phyloP scores from a whole-genome alignment of 2,329 filamentous ascomycete species.

The Pseudogymnoascus sp. region DNA sequence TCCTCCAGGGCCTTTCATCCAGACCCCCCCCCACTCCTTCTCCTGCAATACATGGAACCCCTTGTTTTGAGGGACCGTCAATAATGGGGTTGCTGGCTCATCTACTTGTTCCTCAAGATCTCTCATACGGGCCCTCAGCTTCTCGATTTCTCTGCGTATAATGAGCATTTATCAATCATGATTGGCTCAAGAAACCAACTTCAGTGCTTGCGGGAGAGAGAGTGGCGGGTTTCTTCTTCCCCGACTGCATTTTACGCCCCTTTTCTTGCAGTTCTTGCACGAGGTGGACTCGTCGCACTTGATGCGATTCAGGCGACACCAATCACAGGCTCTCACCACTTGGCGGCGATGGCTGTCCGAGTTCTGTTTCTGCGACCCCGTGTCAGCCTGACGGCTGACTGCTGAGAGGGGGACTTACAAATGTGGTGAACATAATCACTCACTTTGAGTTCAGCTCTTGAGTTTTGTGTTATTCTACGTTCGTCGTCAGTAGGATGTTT shows the following conservation, averaged over 20 bases:
- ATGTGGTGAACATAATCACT: no score
- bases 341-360: conserved; percentile 17
- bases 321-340: conserved; percentile 31
- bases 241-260: conserved; percentile 31
- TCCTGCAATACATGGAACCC: conserved; percentile 9
- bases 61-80: neutral
- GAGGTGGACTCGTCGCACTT: conserved; percentile 35
- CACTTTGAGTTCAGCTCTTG: no score
- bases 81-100: neutral
- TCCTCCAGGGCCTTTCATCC: conserved; percentile 28
- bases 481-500: no score
- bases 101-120: conserved; percentile 22
- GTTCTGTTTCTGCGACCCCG: conserved; percentile 11
- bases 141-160: neutral
- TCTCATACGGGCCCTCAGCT: conserved; percentile 15
- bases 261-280: conserved; percentile 33
- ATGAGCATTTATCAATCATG: no score
- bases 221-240: conserved; percentile 26
- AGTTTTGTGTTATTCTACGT: no score
- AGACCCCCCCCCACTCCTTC: conserved; percentile 12
- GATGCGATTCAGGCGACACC: conserved; percentile 34
- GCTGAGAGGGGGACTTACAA: no score
- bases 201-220: conserved; percentile 25
- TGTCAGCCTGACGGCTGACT: no score
- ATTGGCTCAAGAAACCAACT: conserved; percentile 14